Evolutionary conservation across 2,329 filamentous ascomycete genomes (phyloP), one percentile per base, ranked within the genome.

Genomic region (Penicillium occitanis): DNA sequence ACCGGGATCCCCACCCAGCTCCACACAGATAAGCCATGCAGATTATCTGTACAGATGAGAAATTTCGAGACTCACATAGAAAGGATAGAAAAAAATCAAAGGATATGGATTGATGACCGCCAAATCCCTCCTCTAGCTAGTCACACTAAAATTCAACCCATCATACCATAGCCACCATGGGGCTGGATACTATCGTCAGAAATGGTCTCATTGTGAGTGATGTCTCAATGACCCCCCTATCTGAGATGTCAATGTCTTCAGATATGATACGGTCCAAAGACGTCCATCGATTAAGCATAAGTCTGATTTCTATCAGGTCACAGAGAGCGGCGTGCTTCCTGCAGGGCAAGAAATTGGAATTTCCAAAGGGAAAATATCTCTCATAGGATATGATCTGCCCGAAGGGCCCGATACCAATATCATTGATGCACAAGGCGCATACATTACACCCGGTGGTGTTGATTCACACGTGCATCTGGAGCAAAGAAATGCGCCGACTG

Each of bases 401-500:
- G 51, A 61, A 46, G 51, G 50, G 3, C 42, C 59, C 44, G 59
- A 61, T 28, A 66, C 64, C 25, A 66, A 48, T 42, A 66, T 66
- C 40, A 64, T 69, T 55, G 68, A 82, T 81, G 80, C 79, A 14
- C 71, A 80, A 69, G 80, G 79, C 6, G 81, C 76, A n/a, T 81
- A 80, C 72, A 79, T 83, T 6, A 82, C 79, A 75, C 77, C 76
- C 58, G 79, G 79, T 51, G 79, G 81, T n/a, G 75, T 82, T 22
- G 81, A 83, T 69, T 77, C 78, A 5, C 81, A 84, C 70, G 80
- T 83, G 25, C 81, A 82, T 72, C 75, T 82, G 6, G 70, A 79
- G 48, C 40, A 70, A 51, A 40, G 51, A 66, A 81, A 81, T 66
- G 74, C 73, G 8, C 77, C 78, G 1, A 82, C 78, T 3, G 77